Percentiles rank a stretch among this genome's conserved stretches.
Evolutionary conservation across 768 basidiomycete species (phyloP).

Genomic region (Boletus rufocinnamomeus): DNA sequence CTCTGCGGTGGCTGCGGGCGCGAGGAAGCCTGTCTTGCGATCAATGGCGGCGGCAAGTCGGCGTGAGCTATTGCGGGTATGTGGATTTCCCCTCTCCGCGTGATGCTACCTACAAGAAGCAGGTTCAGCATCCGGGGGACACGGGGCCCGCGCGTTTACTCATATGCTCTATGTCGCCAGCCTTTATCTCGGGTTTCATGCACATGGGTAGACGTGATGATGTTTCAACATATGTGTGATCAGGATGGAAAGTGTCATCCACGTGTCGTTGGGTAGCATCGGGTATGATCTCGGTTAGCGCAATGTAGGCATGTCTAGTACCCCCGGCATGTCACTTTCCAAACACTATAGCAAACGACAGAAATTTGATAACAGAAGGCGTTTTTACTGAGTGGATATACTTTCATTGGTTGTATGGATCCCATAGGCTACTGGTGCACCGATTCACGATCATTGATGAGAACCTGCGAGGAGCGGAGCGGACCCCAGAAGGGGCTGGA

Average conservation of each 20-base stretch:
- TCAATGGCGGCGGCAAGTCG: constrained; percentile 13
- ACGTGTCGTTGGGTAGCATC: not conserved
- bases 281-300: not conserved
- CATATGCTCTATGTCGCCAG: not conserved
- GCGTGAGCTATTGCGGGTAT: not conserved
- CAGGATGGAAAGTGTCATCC: not conserved
- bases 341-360: not conserved
- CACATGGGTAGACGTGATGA: not conserved
- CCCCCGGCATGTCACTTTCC: not conserved
- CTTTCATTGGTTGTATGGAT: constrained; percentile 4
- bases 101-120: not conserved
- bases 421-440: not conserved
- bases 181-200: not conserved
- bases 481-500: constrained; percentile 1
- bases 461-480: constrained; percentile 6
- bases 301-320: not conserved
- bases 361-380: constrained; percentile 7
- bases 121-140: not conserved
- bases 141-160: not conserved
- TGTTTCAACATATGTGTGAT: not conserved
- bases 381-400: not conserved
- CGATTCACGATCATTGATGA: constrained; percentile 22
- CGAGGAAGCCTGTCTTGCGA: constrained; percentile 16
- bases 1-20: constrained; percentile 33
- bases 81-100: constrained; percentile 6